Conservation (phyloP, 768 basidiomycete species). For the Amyloporia xantha region DNA sequence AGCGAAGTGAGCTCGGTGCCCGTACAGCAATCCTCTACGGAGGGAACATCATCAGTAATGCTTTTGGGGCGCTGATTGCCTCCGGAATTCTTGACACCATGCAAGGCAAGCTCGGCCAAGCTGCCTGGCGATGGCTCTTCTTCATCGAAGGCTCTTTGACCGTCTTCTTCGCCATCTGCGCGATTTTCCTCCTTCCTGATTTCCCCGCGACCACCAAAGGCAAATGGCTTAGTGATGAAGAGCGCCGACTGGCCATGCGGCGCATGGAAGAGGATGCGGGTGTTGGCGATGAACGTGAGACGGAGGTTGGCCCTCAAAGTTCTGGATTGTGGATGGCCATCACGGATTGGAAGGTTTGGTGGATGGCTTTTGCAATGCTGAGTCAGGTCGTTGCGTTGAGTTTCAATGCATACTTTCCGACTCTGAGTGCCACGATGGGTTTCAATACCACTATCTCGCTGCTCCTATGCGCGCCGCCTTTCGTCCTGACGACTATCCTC, state of each 20-base stretch:
- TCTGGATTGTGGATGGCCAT: slow-evolving; percentile 56
- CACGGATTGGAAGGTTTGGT: slow-evolving; percentile 81
- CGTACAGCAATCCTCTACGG: slow-evolving; percentile 64
- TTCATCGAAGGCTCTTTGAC: slow-evolving; percentile 61
- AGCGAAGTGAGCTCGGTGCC: slow-evolving; percentile 58
- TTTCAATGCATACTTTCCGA: slow-evolving; percentile 80
- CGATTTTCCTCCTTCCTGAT: slow-evolving; percentile 66
- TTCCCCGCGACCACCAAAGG: slow-evolving; percentile 50
- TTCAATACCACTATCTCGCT: slow-evolving; percentile 56
- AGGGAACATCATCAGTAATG: slow-evolving; percentile 74
- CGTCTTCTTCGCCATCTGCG: slow-evolving; percentile 42
- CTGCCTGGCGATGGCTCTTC: slow-evolving; percentile 72
- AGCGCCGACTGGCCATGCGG: slow-evolving; percentile 46
- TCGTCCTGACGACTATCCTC: slow-evolving; percentile 51
- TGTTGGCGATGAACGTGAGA: slow-evolving; percentile 43
- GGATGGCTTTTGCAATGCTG: slow-evolving; percentile 60
- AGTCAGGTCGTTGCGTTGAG: slow-evolving; percentile 51
- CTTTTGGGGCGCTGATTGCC: slow-evolving; percentile 74
- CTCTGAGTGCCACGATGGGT: slow-evolving; percentile 67
- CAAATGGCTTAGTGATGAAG: slow-evolving; percentile 51
- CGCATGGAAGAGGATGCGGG: slow-evolving; percentile 64
- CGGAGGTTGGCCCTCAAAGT: slow-evolving; percentile 28
- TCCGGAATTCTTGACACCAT: slow-evolving; percentile 68
- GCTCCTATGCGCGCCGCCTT: slow-evolving; percentile 75
- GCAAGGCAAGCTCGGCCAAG: slow-evolving; percentile 58